Evolutionary conservation across 73 alveolate species (phyloP).

Genomic region (Symbiodinium natans): DNA sequence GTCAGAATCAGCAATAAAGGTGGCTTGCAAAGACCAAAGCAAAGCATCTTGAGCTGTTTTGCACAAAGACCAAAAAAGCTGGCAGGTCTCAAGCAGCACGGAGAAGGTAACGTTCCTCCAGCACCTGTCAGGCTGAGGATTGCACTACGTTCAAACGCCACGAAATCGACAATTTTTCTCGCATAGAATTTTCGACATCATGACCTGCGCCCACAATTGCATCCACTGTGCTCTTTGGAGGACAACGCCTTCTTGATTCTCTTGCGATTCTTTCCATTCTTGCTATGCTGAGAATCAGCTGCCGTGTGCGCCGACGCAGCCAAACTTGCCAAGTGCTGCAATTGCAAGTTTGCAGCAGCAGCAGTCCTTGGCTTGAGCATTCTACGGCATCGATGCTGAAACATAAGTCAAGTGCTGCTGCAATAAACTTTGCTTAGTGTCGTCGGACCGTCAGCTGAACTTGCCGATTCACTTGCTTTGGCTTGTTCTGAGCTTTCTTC

Average conservation of each 20-base stretch:
- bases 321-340: too few relatives aligned
- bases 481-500: too few relatives aligned
- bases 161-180: too few relatives aligned
- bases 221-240: background rate
- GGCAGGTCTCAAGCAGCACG: background rate
- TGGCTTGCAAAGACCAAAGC: background rate
- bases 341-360: too few relatives aligned
- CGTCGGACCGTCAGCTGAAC: too few relatives aligned
- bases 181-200: too few relatives aligned
- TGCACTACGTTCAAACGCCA: background rate
- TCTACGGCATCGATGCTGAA: too few relatives aligned
- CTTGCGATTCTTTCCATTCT: background rate
- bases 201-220: background rate
- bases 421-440: too few relatives aligned
- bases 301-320: background rate
- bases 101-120: background rate
- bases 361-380: too few relatives aligned
- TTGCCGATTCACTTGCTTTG: too few relatives aligned
- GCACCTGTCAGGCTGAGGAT: background rate
- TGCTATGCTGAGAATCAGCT: background rate
- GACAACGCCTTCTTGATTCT: background rate
- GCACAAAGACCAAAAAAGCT: background rate
- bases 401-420: too few relatives aligned
- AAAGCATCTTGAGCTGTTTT: slow-evolving; percentile 4
- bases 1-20: background rate